These are phyloP conservation scores for Albizia julibrissin DNA, from an alignment of 306 rosid species.

Conservation along the genomic window DNA sequence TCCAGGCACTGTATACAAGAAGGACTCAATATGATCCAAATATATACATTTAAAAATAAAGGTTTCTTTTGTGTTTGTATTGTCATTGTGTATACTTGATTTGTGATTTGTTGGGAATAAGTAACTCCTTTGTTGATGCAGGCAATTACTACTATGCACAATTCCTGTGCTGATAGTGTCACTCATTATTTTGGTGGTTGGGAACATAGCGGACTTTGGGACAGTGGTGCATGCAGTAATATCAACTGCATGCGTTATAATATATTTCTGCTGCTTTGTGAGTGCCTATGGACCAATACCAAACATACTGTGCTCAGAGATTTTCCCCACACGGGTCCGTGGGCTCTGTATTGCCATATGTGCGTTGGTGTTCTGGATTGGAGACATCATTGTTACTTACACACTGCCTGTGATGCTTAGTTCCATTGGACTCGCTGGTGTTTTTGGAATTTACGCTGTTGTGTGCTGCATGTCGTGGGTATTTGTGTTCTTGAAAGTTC, in stretches of 20 bases:
- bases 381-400: constrained; percentile 60
- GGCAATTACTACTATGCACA: constrained; percentile 53
- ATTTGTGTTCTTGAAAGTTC: constrained; percentile 55
- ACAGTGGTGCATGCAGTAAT: constrained; percentile 44
- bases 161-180: constrained; percentile 57
- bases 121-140: constrained; percentile 34
- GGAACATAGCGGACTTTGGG: constrained; percentile 36
- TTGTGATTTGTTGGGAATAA: constrained; percentile 1
- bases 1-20: neutral
- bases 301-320: constrained; percentile 60
- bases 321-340: constrained; percentile 61
- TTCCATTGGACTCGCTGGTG: constrained; percentile 50
- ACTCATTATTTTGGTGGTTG: constrained; percentile 47
- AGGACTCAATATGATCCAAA: neutral
- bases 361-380: constrained; percentile 53
- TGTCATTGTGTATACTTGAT: neutral
- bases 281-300: constrained; percentile 64
- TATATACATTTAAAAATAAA: neutral
- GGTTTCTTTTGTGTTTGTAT: neutral
- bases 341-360: constrained; percentile 66
- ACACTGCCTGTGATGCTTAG: constrained; percentile 51
- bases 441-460: constrained; percentile 53
- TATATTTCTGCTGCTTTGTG: constrained; percentile 56
- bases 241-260: constrained; percentile 49
- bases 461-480: constrained; percentile 54